Base-by-base conservation (phyloP, 768 basidiomycete genomes). In the Lentinula guzmanii region DNA sequence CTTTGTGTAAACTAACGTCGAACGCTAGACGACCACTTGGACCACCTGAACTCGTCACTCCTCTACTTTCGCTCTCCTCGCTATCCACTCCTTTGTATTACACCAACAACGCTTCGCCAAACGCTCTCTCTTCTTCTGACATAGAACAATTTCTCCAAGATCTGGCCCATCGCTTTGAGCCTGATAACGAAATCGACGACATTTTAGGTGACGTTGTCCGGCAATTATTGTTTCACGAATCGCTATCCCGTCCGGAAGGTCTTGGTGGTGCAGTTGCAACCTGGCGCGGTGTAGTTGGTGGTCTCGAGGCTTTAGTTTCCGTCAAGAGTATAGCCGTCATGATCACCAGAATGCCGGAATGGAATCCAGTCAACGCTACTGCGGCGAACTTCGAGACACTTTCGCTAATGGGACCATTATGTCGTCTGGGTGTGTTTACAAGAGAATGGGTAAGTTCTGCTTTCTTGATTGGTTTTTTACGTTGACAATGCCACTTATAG, bases 221-320 rank as follows among this genome's bases (percentile, higher is more conserved):
- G 48, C 77, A 74, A 16, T 72, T 90, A 15, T 76, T 89, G 28
- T 87, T 83, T 66, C 88, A 91, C 64, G 76, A 80, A 42, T 86
- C 83, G 16, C 77, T 91, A 10, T 82, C 81, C 68, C 74, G 84
- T 46, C 81, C 82, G 3, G 89, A 89, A 70, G 90, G 91, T 28
- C 74, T 93, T 46, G 83, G 82, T 24, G 89, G 88, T 46, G 82
- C 84, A 9, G 90, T 91, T 68, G 77, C 87, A 28, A 82, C 82
- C 63, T 99, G 97, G 97, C 81, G 95, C n/a, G 85, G 86, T 28
- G 86, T 93, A 16, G 72, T 95, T 10, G 81, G 86, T 54, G 96
- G 93, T 3, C 70, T 98, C 55, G 91, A 91, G 67, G 84, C 84
- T 8, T 79, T 99, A 34, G 85, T 90, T 2, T 84, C 87, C 62